Conservation (phyloP, 2,329 filamentous ascomycete species). For the Diaporthe sp. region DNA sequence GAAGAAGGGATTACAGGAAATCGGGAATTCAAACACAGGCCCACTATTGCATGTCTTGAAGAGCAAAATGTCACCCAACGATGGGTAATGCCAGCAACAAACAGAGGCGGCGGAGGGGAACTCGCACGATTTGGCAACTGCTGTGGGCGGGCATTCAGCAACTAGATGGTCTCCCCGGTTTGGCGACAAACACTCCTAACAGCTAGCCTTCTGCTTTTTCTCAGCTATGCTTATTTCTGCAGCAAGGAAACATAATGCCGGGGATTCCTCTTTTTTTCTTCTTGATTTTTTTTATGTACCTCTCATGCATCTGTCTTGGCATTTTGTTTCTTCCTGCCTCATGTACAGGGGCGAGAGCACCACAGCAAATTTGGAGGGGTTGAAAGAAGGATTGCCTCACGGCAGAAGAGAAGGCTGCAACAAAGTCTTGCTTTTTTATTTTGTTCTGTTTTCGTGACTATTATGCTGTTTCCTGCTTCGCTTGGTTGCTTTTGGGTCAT, state of each 20-base stretch:
- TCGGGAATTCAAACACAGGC: neutral
- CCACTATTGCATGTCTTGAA: slow-evolving; percentile 17
- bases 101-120: neutral
- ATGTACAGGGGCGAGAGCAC: slow-evolving; percentile 34
- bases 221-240: slow-evolving; percentile 19
- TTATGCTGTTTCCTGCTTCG: neutral
- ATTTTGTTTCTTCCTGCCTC: slow-evolving; percentile 40
- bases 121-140: slow-evolving; percentile 12
- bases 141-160: slow-evolving; percentile 26
- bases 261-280: slow-evolving; percentile 52
- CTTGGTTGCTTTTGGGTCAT: neutral
- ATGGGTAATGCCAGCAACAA: neutral
- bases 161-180: slow-evolving; percentile 36
- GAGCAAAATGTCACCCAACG: slow-evolving; percentile 16
- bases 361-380: slow-evolving; percentile 26
- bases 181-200: slow-evolving; percentile 26
- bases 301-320: slow-evolving; percentile 23
- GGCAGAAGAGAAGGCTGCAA: slow-evolving; percentile 46
- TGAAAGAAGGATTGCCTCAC: slow-evolving; percentile 54
- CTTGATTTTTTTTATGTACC: neutral
- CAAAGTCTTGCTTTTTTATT: slow-evolving; percentile 9
- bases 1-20: slow-evolving; percentile 8
- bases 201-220: slow-evolving; percentile 26
- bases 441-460: neutral
- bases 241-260: slow-evolving; percentile 69